Conservation (phyloP, 345 rosid species). For the Dovyalis caffra region DNA sequence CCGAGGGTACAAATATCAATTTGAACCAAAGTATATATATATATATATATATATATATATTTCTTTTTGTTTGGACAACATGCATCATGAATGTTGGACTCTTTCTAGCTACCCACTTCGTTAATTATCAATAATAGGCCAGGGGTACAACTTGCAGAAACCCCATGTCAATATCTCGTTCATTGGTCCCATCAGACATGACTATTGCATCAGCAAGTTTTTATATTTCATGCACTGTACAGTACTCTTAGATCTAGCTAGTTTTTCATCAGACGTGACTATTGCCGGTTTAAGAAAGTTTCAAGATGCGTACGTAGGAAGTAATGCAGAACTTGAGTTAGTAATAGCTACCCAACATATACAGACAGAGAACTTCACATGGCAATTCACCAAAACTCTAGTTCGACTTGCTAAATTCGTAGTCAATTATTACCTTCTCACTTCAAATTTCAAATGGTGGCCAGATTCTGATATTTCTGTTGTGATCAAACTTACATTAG, state of each 20-base stretch:
- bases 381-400: too few species aligned
- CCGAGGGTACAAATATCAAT: too few species aligned
- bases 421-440: too few species aligned
- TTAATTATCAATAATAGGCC: background rate
- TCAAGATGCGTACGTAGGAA: background rate
- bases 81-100: background rate
- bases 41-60: background rate
- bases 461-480: too few species aligned
- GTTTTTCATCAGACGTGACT: too few species aligned
- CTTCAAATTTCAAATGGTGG: too few species aligned
- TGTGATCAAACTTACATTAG: too few species aligned
- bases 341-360: background rate
- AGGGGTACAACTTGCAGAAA: conserved; percentile 14
- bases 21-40: too few species aligned
- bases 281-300: too few species aligned
- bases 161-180: background rate
- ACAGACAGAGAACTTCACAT: background rate
- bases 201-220: conserved; percentile 4
- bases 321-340: background rate
- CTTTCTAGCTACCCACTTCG: background rate
- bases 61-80: background rate
- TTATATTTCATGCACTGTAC: conserved; percentile 1
- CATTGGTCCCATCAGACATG: conserved; percentile 12
- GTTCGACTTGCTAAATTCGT: too few species aligned
- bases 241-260: too few species aligned